Conservation (phyloP, 2,329 filamentous ascomycete genomes). For the Furcasterigmium sp. region DNA sequence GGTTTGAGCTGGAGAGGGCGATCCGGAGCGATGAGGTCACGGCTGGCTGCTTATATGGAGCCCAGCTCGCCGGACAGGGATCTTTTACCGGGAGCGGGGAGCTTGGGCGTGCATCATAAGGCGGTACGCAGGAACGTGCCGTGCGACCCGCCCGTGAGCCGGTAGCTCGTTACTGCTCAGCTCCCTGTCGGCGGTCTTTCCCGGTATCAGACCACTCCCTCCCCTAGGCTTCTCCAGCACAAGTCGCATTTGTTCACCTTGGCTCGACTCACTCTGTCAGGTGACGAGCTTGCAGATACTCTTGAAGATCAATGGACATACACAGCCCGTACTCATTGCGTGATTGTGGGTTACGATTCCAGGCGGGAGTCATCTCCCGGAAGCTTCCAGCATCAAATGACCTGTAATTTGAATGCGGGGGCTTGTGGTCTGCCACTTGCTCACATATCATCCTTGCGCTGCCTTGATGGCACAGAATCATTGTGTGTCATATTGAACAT, state of each 20-base stretch:
- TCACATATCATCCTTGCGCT: too few species aligned
- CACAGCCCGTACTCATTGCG: too few species aligned
- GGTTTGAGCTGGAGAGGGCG: background rate
- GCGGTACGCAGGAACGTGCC: background rate
- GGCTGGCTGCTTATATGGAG: background rate
- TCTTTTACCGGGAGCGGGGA: background rate
- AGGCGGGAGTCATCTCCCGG: constrained; percentile 7
- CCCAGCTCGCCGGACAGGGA: background rate
- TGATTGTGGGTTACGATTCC: background rate
- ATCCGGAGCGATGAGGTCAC: background rate
- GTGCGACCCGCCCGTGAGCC: background rate
- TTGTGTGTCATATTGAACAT: too few species aligned
- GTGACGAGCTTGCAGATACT: background rate
- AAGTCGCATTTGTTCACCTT: background rate
- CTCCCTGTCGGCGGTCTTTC: background rate
- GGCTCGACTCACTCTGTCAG: background rate
- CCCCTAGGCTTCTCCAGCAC: background rate
- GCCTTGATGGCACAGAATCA: too few species aligned
- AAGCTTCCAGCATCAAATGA: constrained; percentile 7
- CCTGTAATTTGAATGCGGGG: too few species aligned
- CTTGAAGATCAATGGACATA: too few species aligned
- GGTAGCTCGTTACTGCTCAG: background rate
- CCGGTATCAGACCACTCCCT: background rate
- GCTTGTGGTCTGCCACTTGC: too few species aligned
- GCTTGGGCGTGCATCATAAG: background rate